Percentiles rank a stretch among this genome's conserved stretches.
phyloP scores from a whole-genome alignment of 1,284 basidiomycete genomes.

The Leccinum angustisporum region DNA sequence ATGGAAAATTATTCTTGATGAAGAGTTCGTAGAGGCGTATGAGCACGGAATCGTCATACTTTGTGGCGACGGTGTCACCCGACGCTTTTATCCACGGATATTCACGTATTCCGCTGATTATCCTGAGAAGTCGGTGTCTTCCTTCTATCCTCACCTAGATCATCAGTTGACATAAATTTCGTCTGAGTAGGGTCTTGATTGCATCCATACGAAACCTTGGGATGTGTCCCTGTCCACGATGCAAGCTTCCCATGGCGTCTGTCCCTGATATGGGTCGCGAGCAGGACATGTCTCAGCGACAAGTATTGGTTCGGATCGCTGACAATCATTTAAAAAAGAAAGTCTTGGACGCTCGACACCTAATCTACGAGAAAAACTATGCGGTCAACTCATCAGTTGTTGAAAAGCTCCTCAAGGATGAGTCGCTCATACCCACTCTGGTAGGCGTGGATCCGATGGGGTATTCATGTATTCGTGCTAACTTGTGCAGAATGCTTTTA shows the following conservation, averaged over 20 bases:
- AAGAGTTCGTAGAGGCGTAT: constrained; percentile 13
- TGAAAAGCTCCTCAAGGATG: constrained; percentile 6
- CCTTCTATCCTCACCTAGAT: not conserved
- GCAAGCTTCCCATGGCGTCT: constrained; percentile 15
- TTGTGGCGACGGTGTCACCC: constrained; percentile 20
- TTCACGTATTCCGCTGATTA: too few relatives aligned
- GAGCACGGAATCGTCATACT: constrained; percentile 18
- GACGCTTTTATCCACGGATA: too few relatives aligned
- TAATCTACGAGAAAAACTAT: not conserved
- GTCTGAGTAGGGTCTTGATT: constrained; percentile 2
- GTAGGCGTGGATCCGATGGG: too few relatives aligned
- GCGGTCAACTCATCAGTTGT: constrained; percentile 10
- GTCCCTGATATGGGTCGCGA: too few relatives aligned
- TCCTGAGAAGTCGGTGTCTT: constrained; percentile 26
- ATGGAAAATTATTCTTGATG: too few relatives aligned
- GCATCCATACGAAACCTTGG: constrained; percentile 1
- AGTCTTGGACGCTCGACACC: constrained; percentile 5
- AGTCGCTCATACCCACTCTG: constrained; percentile 8
- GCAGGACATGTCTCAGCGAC: too few relatives aligned
- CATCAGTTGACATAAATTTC: not conserved
- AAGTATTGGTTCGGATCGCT: not conserved
- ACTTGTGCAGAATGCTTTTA: not conserved
- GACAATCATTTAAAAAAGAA: constrained; percentile 1
- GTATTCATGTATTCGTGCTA: too few relatives aligned
- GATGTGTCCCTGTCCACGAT: constrained; percentile 35